Evolutionary conservation across 345 rosid genomes (phyloP), one percentile per base, ranked within the genome.

Genomic region (Acer saccharum): DNA sequence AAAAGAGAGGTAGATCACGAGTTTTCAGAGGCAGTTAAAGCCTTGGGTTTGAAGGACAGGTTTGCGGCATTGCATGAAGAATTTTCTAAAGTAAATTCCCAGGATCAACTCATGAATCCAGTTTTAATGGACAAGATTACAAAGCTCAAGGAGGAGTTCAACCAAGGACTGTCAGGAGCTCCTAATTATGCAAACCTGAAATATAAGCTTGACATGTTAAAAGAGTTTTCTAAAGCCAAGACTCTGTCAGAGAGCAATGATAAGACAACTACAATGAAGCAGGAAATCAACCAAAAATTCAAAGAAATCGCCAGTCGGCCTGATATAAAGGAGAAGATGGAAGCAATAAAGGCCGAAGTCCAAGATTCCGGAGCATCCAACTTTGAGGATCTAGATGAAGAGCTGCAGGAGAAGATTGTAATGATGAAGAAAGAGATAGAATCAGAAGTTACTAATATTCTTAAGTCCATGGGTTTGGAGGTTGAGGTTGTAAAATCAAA

Each of bases 1-100:
- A 85, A 85, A 84, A 84, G 81, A 65, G 97, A 90, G 90, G 82
- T 95, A 73, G 89, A 92, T 76, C 86, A 85, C n/a, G 99, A 93
- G 84, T 90, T 78, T 75, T 72, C 87, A 54, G 87, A 88, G 83
- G 98, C 99, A 69, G 83, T 84, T 61, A 86, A 81, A 71, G 88
- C 90, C 25, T 8, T 86, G 79, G 97, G 93, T 69, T 79, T 90
- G 74, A 76, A 85, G 70, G 96, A 88, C 78, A 89, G 90, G 83
- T 75, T 83, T 44, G 78, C 72, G 1, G 75, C 75, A 39, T 39
- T 92, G 78, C 91, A 83, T 6, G 84, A 84, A 75, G 93, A 92
- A 78, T 81, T 89, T 79, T 73, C 81, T 1, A 87, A 84, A 80
- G 90, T 81, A 16, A 87, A 82, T 77, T 77, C 90, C 46, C 86